Percentiles rank a stretch among this genome's conserved stretches.
Evolutionary conservation across 2,329 filamentous ascomycete species (phyloP).

Genomic region (Xenoacremonium recifei): DNA sequence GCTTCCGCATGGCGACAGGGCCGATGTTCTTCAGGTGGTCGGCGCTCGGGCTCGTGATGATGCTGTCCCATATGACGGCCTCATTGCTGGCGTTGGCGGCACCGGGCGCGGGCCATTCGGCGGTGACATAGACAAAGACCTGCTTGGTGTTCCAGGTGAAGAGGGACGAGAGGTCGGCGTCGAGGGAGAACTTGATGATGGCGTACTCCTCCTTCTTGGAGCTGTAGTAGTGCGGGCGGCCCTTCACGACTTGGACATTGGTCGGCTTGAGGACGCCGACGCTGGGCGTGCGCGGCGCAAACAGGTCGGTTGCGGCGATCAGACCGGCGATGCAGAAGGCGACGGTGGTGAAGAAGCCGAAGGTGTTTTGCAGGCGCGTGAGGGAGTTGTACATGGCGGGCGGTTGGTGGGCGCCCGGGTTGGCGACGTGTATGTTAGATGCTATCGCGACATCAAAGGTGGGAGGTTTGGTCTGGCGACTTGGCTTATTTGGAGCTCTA

Average conservation of each 20-base stretch:
- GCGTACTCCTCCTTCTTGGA: slow-evolving; percentile 94
- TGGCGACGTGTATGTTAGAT: not conserved
- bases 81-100: slow-evolving; percentile 53
- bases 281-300: slow-evolving; percentile 65
- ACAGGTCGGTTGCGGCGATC: slow-evolving; percentile 77
- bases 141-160: slow-evolving; percentile 99
- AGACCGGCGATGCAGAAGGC: slow-evolving; percentile 76
- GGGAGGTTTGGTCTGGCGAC: slow-evolving; percentile 4
- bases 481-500: too few species aligned
- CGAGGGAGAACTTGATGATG: slow-evolving; percentile 87
- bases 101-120: slow-evolving; percentile 57
- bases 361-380: slow-evolving; percentile 85
- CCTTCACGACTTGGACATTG: slow-evolving; percentile 85
- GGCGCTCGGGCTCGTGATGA: slow-evolving; percentile 75
- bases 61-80: slow-evolving; percentile 93
- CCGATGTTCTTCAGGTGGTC: slow-evolving; percentile 61
- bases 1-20: slow-evolving; percentile 60
- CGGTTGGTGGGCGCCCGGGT: slow-evolving; percentile 5
- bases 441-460: slow-evolving; percentile 14
- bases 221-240: slow-evolving; percentile 94
- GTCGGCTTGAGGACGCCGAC: slow-evolving; percentile 59
- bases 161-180: slow-evolving; percentile 85
- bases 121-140: slow-evolving; percentile 93
- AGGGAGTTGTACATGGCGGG: slow-evolving; percentile 80
- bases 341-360: slow-evolving; percentile 97